Conservation (phyloP, 2,329 filamentous ascomycete genomes). For the Orbilia blumenaviensis region DNA sequence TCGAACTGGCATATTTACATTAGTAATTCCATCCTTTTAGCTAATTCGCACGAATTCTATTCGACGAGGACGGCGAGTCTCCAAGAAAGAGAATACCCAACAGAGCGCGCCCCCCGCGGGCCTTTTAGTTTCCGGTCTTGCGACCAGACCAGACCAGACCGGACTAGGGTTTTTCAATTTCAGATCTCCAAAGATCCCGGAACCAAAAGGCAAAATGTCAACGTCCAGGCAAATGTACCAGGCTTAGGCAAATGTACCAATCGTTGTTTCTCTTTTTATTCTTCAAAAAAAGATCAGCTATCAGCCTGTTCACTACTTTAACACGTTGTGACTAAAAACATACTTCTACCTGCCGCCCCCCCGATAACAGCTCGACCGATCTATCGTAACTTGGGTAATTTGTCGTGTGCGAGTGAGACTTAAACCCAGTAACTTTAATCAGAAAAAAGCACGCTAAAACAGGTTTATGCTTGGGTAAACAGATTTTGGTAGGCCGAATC, state of each 20-base stretch:
- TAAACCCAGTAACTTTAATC: background rate
- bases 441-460: background rate
- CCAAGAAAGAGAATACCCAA: background rate
- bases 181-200: conserved; percentile 7
- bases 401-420: conserved; percentile 24
- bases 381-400: conserved; percentile 2
- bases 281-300: conserved; percentile 14
- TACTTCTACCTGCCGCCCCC: background rate
- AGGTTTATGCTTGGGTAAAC: background rate
- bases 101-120: background rate
- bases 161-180: background rate
- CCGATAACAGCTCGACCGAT: background rate
- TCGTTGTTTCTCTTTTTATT: no score
- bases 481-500: conserved; percentile 5
- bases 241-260: no score
- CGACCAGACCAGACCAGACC: no score
- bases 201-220: background rate
- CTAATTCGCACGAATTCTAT: conserved; percentile 28
- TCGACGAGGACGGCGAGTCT: conserved; percentile 6
- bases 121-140: background rate
- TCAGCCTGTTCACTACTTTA: no score
- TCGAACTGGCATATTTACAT: conserved; percentile 3
- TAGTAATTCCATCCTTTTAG: conserved; percentile 29
- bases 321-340: background rate
- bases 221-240: conserved; percentile 7